Percentiles rank a stretch among this genome's conserved stretches.
phyloP scores from a whole-genome alignment of 768 basidiomycete genomes.

The Suillus clintonianus region DNA sequence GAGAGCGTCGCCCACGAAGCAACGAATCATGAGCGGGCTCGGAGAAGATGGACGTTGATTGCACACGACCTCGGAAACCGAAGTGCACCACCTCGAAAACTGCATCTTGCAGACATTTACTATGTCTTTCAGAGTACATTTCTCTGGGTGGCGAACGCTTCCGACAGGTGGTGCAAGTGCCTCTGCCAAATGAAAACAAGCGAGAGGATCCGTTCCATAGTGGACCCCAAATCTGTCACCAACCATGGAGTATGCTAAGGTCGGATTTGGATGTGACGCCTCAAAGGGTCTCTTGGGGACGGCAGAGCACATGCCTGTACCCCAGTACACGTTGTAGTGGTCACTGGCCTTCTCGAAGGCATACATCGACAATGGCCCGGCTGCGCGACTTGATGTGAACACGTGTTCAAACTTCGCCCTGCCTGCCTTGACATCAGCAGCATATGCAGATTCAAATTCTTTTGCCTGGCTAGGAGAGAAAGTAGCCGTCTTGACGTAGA shows the following conservation, averaged over 20 bases:
- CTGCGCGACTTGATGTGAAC: conserved; percentile 24
- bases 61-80: conserved; percentile 15
- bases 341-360: conserved; percentile 6
- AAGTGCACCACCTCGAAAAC: conserved; percentile 31
- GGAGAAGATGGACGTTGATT: neutral
- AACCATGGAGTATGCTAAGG: conserved; percentile 27
- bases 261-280: conserved; percentile 27
- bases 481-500: conserved; percentile 15
- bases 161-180: conserved; percentile 11
- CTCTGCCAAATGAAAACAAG: conserved; percentile 35
- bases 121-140: neutral
- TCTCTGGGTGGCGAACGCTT: neutral
- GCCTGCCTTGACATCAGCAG: conserved; percentile 21
- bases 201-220: conserved; percentile 30
- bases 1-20: conserved; percentile 32
- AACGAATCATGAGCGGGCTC: conserved; percentile 21
- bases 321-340: conserved; percentile 30
- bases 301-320: conserved; percentile 25
- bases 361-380: conserved; percentile 23
- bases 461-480: conserved; percentile 13
- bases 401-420: neutral
- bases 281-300: conserved; percentile 14
- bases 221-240: conserved; percentile 27
- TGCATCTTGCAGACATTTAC: conserved; percentile 15
- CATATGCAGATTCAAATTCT: conserved; percentile 17